Percentiles rank a stretch among this genome's conserved stretches.
phyloP scores from a whole-genome alignment of 352 stramenopile species.

The Salisapilia sapeloensis region DNA sequence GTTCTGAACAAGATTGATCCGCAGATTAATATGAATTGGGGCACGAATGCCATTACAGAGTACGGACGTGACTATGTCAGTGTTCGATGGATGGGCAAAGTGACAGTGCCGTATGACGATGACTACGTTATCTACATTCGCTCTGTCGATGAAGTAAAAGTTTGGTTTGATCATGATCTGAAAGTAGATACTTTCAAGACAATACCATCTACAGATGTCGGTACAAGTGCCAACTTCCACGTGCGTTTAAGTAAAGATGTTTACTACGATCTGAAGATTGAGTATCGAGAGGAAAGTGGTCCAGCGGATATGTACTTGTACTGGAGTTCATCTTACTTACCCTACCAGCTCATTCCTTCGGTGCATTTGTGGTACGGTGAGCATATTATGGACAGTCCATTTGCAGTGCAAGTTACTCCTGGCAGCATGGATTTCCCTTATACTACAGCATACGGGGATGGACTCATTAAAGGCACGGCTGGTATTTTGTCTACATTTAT shows the following conservation, averaged over 20 bases:
- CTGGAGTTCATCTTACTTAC: conserved; percentile 87
- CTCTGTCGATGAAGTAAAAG: conserved; percentile 83
- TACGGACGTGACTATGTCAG: conserved; percentile 93
- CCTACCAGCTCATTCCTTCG: conserved; percentile 68
- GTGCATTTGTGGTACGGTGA: conserved; percentile 71
- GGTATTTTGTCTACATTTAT: conserved; percentile 81
- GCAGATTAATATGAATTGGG: conserved; percentile 80
- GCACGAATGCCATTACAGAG: conserved; percentile 79
- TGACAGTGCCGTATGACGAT: conserved; percentile 62
- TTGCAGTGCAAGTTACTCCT: conserved; percentile 74
- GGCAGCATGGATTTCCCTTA: conserved; percentile 92
- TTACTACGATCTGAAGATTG: conserved; percentile 89
- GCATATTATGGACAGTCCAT: conserved; percentile 90
- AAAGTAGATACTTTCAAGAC: conserved; percentile 90
- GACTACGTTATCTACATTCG: conserved; percentile 86
- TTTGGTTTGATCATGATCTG: conserved; percentile 89
- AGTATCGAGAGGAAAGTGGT: conserved; percentile 91
- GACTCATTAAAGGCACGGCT: conserved; percentile 52
- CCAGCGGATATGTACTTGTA: conserved; percentile 70
- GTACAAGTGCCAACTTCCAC: conserved; percentile 50
- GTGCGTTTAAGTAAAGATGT: conserved; percentile 35
- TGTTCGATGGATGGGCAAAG: conserved; percentile 89
- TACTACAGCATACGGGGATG: conserved; percentile 79
- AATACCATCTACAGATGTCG: too few relatives aligned
- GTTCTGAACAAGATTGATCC: conserved; percentile 79